A percentile compares a stretch with the other conserved stretches of the same genome.
Evolutionary conservation across 2,329 filamentous ascomycete genomes (phyloP).

Genomic region (Nannizziopsis barbatae): DNA sequence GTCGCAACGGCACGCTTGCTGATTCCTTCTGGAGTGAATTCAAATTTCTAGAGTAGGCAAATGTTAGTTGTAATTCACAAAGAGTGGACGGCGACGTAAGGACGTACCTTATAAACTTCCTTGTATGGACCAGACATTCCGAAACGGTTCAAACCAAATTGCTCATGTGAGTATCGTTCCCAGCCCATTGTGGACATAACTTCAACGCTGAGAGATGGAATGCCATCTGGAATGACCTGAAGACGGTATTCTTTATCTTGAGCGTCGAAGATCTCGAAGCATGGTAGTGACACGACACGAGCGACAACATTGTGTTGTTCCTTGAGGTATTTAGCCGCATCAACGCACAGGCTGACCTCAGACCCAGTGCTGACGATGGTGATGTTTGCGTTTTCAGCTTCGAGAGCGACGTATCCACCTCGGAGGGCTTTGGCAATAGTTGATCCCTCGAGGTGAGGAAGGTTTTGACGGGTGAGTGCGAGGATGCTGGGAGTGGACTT

Average conservation of each 20-base stretch:
- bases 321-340: constrained; percentile 81
- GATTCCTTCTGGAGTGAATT: constrained; percentile 95
- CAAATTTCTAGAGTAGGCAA: constrained; percentile 64
- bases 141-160: constrained; percentile 98
- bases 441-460: constrained; percentile 92
- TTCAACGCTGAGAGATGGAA: constrained; percentile 87
- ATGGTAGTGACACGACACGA: constrained; percentile 90
- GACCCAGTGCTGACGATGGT: constrained; percentile 92
- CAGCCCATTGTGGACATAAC: constrained; percentile 95
- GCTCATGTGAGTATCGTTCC: constrained; percentile 98
- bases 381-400: constrained; percentile 71
- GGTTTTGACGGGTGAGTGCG: constrained; percentile 92
- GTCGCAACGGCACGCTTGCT: constrained; percentile 88
- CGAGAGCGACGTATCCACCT: constrained; percentile 86
- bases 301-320: constrained; percentile 79
- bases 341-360: constrained; percentile 86
- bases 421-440: constrained; percentile 81
- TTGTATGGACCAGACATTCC: constrained; percentile 95
- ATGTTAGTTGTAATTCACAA: not conserved
- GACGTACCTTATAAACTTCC: constrained; percentile 81
- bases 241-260: constrained; percentile 94
- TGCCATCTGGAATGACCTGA: constrained; percentile 82
- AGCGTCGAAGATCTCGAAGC: constrained; percentile 90
- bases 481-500: constrained; percentile 86
- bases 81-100: not conserved